Conservation (phyloP, 495 filamentous ascomycete genomes). For the Penicillium crystallinum region DNA sequence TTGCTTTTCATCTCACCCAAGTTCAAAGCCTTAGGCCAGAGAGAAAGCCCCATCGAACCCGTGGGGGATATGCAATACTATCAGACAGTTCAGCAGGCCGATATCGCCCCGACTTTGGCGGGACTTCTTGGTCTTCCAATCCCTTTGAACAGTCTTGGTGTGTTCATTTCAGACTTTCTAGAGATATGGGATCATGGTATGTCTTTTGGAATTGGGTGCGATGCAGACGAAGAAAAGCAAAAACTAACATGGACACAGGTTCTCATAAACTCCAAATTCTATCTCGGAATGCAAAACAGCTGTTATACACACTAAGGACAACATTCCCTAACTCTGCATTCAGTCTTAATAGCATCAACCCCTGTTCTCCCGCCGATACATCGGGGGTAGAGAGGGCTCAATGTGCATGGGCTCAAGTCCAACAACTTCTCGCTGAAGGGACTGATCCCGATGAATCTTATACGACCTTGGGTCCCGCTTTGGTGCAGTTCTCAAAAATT, state of each 20-base stretch:
- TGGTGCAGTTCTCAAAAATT: constrained; percentile 54
- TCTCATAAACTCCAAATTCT: constrained; percentile 60
- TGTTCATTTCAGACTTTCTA: constrained; percentile 76
- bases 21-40: constrained; percentile 50
- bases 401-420: constrained; percentile 56
- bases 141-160: constrained; percentile 86
- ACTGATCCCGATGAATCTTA: constrained; percentile 2
- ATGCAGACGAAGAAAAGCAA: background rate
- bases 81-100: constrained; percentile 78
- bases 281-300: constrained; percentile 70
- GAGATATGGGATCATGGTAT: constrained; percentile 63
- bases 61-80: constrained; percentile 70
- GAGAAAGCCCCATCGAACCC: constrained; percentile 39
- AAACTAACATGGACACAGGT: constrained; percentile 14
- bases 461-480: constrained; percentile 16
- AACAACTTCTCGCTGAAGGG: constrained; percentile 11
- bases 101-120: constrained; percentile 86
- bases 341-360: constrained; percentile 24
- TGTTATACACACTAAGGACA: constrained; percentile 65
- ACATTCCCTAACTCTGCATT: constrained; percentile 59
- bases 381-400: constrained; percentile 55
- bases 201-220: background rate
- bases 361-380: constrained; percentile 37
- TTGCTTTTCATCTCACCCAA: constrained; percentile 89
- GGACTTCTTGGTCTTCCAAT: constrained; percentile 83